Base-by-base conservation (phyloP, 805 yeast species). In the Starmerella lactis-condensi region DNA sequence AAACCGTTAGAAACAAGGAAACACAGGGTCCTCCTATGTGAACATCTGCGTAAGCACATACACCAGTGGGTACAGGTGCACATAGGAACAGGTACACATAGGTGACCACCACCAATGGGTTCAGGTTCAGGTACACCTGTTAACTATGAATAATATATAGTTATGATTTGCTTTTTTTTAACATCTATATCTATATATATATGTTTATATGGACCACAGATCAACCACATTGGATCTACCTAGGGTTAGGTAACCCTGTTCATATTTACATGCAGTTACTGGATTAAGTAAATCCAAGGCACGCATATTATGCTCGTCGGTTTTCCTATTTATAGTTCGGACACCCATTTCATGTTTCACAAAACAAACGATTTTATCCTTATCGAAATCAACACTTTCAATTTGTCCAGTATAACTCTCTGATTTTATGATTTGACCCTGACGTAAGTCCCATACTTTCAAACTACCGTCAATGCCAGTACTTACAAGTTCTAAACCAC, bases 381-480 rank as follows among this genome's bases (percentile, higher is more conserved):
- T 45, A 43, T 74, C 82, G 47, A 75, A 72, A 39, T 69, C 71
- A 28, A 75, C 45, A 6, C 69, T 56, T 2, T 61, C 48, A 14
- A 74, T 64, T 2, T 74, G 67, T 1, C 62, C 48, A 26, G 69
- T 71, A 41, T 69, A 72, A 1, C 73, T 69, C 50, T 69, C 68
- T 1, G 74, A 68, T 43, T 71, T 73, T 23, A 61, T 50, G 10
- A 74, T 60, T 2, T 66, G 58, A 10, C 83, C 82, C 1, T 68
- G 70, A 39, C 85, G 57, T 25, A 75, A 52, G 48, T 75, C 85
- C 85, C 85, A 75, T 9, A 72, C 60, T 33, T 79, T 58, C 3
- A 74, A 60, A 15, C 72, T 66, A 30, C 75, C 55, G 44, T 75
- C 83, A 6, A 55, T 49, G 11, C 74, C 63, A 6, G 79, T 79